Conservation (phyloP, 495 filamentous ascomycete species). For the Darksidea phi region DNA sequence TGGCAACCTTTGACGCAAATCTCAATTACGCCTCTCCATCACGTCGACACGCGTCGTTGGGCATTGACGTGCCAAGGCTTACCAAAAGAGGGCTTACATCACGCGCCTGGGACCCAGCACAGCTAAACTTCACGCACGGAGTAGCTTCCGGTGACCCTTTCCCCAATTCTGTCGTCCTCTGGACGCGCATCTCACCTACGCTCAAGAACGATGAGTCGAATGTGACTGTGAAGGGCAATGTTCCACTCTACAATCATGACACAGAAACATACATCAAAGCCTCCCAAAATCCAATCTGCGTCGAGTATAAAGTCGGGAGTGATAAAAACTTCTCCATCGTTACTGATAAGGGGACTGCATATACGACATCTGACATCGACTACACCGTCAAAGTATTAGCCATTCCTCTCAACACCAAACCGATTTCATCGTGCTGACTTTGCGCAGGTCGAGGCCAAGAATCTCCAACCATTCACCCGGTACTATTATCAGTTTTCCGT, state of each 20-base stretch:
- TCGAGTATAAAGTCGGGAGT: conserved; percentile 53
- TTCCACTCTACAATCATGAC: conserved; percentile 58
- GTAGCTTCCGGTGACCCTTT: conserved; percentile 68
- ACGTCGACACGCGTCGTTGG: conserved; percentile 55
- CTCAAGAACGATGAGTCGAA: conserved; percentile 55
- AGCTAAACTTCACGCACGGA: conserved; percentile 65
- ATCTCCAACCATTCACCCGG: conserved; percentile 58
- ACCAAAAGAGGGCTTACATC: conserved; percentile 46
- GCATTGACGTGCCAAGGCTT: conserved; percentile 50
- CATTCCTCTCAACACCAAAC: no score
- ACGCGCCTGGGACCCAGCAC: conserved; percentile 45
- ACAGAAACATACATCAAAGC: conserved; percentile 53
- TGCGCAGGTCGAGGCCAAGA: conserved; percentile 52
- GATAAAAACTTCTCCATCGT: conserved; percentile 40
- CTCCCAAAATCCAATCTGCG: conserved; percentile 58
- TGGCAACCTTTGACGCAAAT: conserved; percentile 45
- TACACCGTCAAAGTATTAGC: conserved; percentile 62
- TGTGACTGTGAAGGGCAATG: conserved; percentile 53
- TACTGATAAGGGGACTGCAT: conserved; percentile 52
- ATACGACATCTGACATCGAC: conserved; percentile 66
- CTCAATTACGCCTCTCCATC: conserved; percentile 62
- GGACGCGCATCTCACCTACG: conserved; percentile 62
- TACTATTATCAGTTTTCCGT: conserved; percentile 53
- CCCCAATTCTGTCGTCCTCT: conserved; percentile 61
- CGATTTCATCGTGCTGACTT: no score